Evolutionary conservation across 164 flowering plant species (phyloP), one percentile per base, ranked within the genome.

Genomic region (Stephania yunnanensis): DNA sequence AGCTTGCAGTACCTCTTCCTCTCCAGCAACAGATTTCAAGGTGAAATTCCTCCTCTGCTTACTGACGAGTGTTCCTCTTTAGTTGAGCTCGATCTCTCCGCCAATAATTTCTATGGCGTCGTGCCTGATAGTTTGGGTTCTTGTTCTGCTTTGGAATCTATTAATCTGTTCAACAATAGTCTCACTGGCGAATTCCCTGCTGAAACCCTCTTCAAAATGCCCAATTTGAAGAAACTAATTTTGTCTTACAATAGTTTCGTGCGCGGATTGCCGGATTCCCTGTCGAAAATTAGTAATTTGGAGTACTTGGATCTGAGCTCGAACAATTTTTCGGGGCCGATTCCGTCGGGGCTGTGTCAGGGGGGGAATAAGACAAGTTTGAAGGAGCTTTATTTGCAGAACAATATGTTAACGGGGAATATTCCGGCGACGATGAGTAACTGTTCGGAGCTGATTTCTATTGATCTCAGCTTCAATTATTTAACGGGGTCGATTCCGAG

Each of bases 401-500:
- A 93, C 82, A 95, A 95, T 79, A 19, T 65, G 75, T 83, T 95
- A 44, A 75, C 83, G 0, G 99, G 99, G 0, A 46, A 78, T 17
- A 86, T 95, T 58, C 97, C 98, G 1, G 81, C 84, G 7, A 75
- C 82, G 31, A 76, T 95, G 5, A 83, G 95, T 65, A 90, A 94
- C 81, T 95, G 99, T 73, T 84, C 95, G 6, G 69, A 88, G 74
- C 85, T 95, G 66, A 88, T 88, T 45, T 89, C 97, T 0, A 90
- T 95, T 20, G 97, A 95, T 83, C 82, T 95, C 71, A 95, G 98
- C 87, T 91, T 94, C 82, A 95, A 95, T 82, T 87, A 77, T 81
- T 81, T 95, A 44, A 86, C 80, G 0, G 97, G 99, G 20, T 85
- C 82, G 2, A 95, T 95, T 68, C 99, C 99, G 0, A 45, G 87